Percentiles rank a stretch among this genome's conserved stretches.
Evolutionary conservation across 1,284 basidiomycete genomes (phyloP).

Genomic region (Microbotryum violaceum): DNA sequence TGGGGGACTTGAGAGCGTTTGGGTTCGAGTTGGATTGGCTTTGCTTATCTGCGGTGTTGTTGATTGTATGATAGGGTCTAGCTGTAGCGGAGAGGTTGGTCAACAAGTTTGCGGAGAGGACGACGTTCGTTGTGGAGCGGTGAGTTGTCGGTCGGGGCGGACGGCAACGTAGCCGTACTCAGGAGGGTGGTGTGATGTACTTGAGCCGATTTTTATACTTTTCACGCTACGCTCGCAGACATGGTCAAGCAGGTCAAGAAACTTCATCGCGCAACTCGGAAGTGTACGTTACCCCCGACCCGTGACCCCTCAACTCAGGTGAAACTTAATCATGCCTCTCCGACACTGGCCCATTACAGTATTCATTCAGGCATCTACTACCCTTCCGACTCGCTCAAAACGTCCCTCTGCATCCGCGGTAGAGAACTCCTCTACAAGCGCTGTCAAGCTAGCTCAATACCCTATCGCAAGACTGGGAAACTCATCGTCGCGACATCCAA

Average conservation of each 20-base stretch:
- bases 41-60: too few relatives aligned
- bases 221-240: neutral
- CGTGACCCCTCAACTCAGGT: slow-evolving; percentile 52
- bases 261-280: slow-evolving; percentile 72
- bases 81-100: slow-evolving; percentile 72
- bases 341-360: neutral
- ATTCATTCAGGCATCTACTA: slow-evolving; percentile 48
- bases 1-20: too few relatives aligned
- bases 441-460: slow-evolving; percentile 60
- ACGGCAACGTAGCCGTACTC: too few relatives aligned
- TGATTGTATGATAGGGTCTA: slow-evolving; percentile 68
- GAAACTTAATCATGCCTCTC: slow-evolving; percentile 9
- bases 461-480: slow-evolving; percentile 71
- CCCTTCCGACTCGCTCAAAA: slow-evolving; percentile 76
- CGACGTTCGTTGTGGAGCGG: slow-evolving; percentile 79
- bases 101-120: slow-evolving; percentile 58
- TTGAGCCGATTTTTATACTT: too few relatives aligned
- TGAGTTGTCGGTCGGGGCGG: slow-evolving; percentile 41
- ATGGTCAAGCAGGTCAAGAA: slow-evolving; percentile 24
- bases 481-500: slow-evolving; percentile 66
- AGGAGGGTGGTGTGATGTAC: too few relatives aligned
- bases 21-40: too few relatives aligned
- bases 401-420: slow-evolving; percentile 76
- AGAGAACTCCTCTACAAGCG: slow-evolving; percentile 74
- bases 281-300: slow-evolving; percentile 52